Base-by-base conservation (phyloP, 768 basidiomycete species). In the Hericium rajendrae region DNA sequence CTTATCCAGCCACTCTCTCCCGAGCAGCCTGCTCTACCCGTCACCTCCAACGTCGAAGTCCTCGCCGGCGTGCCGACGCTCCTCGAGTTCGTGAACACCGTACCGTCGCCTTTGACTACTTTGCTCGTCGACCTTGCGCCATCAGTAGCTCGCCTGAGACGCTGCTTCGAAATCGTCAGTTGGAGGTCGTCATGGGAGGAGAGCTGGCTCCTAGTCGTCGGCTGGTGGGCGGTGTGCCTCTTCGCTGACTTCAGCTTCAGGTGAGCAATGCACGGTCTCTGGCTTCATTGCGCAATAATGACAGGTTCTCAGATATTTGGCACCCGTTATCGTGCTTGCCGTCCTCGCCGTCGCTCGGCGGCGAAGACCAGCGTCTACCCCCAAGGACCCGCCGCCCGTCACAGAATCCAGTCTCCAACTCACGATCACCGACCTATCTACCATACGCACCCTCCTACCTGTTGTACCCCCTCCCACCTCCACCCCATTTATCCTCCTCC, bases 141-240 rank as follows among this genome's bases (percentile, higher is more conserved):
- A 0, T 61, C 70, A 41, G 74, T 90, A 24, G 70, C 78, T 26
- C 57, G 61, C 18, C 37, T 77, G 9, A 74, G 81, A 12, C 71
- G 72, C 56, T 37, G 69, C 0, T 66, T 76, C 2, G 77, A 87
- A 64, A 68, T 84, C 1, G 32, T 80, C 37, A 78, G 74, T 61
- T 91, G 89, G 87, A 71, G 75, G 40, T 65, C 75, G 0, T 41
- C 73, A 11, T 80, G 78, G 76, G 78, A 83, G 64, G 79, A 88
- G 54, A 77, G 82, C 53, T 86, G 78, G 74, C 78, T 94, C 3
- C 68, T 78, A 1, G 72, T 95, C 48, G 86, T 78, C 0, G 67
- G 68, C 1, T 94, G 89, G 89, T 94, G 91, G 88, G 80, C 78
- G 0, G 24, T 83, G 18, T 91, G 88, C 72, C 73, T 94, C 56